Percentiles rank a stretch among this genome's conserved stretches.
phyloP scores from a whole-genome alignment of 441 rosid genomes.

The Populus hybrid region DNA sequence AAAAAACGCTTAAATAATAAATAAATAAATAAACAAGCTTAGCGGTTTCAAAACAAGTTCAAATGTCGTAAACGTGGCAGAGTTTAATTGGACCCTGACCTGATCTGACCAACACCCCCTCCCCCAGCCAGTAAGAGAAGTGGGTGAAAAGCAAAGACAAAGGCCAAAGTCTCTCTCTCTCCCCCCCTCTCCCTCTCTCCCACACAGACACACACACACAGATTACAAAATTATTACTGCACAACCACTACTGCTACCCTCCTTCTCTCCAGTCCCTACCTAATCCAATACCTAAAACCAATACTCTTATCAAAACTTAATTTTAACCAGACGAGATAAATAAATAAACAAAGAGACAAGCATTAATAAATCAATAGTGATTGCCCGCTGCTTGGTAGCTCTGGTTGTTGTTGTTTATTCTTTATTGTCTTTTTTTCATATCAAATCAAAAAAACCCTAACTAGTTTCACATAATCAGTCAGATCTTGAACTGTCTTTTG shows the following conservation, averaged over 20 bases:
- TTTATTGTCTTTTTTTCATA: constrained; percentile 14
- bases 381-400: constrained; percentile 12
- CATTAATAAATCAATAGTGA: constrained; percentile 10
- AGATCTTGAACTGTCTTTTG: constrained; percentile 35
- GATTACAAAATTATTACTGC: constrained; percentile 30
- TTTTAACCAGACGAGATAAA: neutral
- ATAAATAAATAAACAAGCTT: neutral
- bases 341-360: constrained; percentile 15
- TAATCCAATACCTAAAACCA: constrained; percentile 34
- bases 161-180: constrained; percentile 12
- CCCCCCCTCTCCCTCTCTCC: constrained; percentile 8
- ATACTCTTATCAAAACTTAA: neutral
- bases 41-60: neutral
- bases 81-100: constrained; percentile 26
- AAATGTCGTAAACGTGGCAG: constrained; percentile 28
- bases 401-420: constrained; percentile 36
- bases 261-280: constrained; percentile 23
- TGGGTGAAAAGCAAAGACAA: constrained; percentile 58
- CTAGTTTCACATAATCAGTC: neutral
- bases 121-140: constrained; percentile 22
- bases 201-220: neutral
- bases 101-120: constrained; percentile 21
- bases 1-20: no score
- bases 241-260: constrained; percentile 27
- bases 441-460: constrained; percentile 18